A percentile compares a stretch with the other conserved stretches of the same genome.
phyloP scores from a whole-genome alignment of 1,284 basidiomycete species.

The Rhizoctonia solani region DNA sequence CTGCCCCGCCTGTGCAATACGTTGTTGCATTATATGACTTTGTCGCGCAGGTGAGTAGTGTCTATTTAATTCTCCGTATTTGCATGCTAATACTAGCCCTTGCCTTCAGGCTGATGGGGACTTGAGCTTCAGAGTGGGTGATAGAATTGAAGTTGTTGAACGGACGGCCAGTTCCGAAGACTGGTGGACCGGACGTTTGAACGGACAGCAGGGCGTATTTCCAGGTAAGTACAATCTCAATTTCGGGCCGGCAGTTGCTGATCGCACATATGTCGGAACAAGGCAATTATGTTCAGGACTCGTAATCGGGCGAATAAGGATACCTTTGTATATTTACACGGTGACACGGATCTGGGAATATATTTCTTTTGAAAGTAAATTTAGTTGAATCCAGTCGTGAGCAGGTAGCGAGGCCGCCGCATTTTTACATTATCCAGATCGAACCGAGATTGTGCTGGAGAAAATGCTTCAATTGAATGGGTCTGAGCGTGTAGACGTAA shows the following conservation, averaged over 20 bases:
- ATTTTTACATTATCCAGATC: not conserved
- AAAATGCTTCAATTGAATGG: too few relatives aligned
- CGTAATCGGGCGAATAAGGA: not conserved
- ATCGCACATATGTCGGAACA: not conserved
- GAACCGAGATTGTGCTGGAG: not conserved
- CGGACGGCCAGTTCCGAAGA: conserved; percentile 85
- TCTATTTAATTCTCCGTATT: conserved; percentile 30
- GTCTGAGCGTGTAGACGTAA: too few relatives aligned
- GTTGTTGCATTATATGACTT: conserved; percentile 97
- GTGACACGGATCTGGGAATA: conserved; percentile 2
- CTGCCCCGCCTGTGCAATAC: conserved; percentile 61
- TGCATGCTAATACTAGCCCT: conserved; percentile 9
- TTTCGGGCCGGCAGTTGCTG: not conserved
- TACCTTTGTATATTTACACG: conserved; percentile 7
- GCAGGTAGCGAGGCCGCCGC: too few relatives aligned
- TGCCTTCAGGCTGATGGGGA: conserved; percentile 82
- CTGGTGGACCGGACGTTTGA: conserved; percentile 96
- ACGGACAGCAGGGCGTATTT: conserved; percentile 89
- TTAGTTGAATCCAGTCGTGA: too few relatives aligned
- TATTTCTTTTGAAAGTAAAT: not conserved
- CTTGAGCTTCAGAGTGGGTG: conserved; percentile 88
- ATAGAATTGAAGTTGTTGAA: conserved; percentile 91
- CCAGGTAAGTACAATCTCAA: conserved; percentile 61
- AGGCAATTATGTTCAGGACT: conserved; percentile 32
- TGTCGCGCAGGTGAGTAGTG: conserved; percentile 65